Evolutionary conservation across 169 alveolate species (phyloP).

Genomic region (Perkinsus chesapeaki): DNA sequence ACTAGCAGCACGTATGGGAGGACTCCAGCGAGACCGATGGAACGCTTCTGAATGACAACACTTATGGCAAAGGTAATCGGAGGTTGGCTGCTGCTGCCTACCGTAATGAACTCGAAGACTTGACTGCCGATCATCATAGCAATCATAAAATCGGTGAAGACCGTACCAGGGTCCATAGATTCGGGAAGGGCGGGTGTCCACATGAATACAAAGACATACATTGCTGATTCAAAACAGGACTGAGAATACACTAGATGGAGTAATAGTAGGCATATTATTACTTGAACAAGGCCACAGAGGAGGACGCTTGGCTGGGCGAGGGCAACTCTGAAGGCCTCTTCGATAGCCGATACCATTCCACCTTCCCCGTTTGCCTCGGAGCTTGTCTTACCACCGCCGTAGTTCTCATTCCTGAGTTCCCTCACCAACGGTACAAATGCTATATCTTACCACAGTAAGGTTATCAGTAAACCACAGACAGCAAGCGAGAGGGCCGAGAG

Average conservation of each 20-base stretch:
- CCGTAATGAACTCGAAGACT: background rate
- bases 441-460: background rate
- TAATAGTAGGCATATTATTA: background rate
- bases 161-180: background rate
- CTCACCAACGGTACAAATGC: too few species aligned
- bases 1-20: background rate
- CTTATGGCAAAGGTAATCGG: background rate
- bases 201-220: background rate
- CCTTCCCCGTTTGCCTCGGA: background rate
- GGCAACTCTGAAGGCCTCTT: background rate
- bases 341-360: background rate
- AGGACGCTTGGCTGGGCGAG: background rate
- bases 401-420: background rate
- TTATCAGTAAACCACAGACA: background rate
- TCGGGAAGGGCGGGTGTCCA: background rate
- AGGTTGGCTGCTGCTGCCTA: background rate
- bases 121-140: background rate
- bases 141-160: background rate
- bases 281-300: background rate
- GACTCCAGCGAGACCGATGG: background rate
- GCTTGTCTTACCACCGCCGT: background rate
- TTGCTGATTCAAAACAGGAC: background rate
- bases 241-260: background rate
- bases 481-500: background rate
- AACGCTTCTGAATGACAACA: background rate